Conservation (phyloP, 371 early-diverging fungal species). For the Choanephora cucurbitarum region DNA sequence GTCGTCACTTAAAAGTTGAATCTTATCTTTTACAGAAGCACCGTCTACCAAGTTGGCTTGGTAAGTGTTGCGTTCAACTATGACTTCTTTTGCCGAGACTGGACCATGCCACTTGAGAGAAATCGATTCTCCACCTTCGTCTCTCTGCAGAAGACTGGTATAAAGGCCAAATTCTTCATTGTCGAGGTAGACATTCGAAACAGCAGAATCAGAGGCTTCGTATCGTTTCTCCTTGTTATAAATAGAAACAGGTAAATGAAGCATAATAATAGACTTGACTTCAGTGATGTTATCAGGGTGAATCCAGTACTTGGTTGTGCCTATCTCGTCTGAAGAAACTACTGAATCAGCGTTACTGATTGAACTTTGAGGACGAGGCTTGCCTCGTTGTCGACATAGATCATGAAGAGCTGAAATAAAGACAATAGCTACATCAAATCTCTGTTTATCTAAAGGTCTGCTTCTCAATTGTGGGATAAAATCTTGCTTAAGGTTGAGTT, state of each 20-base stretch:
- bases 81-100: slow-evolving; percentile 57
- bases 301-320: slow-evolving; percentile 98
- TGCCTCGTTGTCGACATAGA: slow-evolving; percentile 39
- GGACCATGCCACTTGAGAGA: slow-evolving; percentile 91
- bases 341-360: slow-evolving; percentile 8
- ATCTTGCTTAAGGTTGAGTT: slow-evolving; percentile 73
- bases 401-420: slow-evolving; percentile 50
- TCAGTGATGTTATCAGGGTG: slow-evolving; percentile 98
- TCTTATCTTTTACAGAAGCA: slow-evolving; percentile 87
- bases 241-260: slow-evolving; percentile 95
- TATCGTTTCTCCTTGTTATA: slow-evolving; percentile 68
- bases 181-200: slow-evolving; percentile 95
- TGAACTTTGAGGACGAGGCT: slow-evolving; percentile 30
- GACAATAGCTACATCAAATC: slow-evolving; percentile 61
- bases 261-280: slow-evolving; percentile 90
- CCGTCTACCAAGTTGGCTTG: slow-evolving; percentile 95
- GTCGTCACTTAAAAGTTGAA: slow-evolving; percentile 86
- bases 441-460: slow-evolving; percentile 47
- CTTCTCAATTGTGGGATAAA: slow-evolving; percentile 79
- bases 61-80: slow-evolving; percentile 96
- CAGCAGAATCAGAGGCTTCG: slow-evolving; percentile 55
- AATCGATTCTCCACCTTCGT: slow-evolving; percentile 93
- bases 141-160: slow-evolving; percentile 87
- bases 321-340: slow-evolving; percentile 57
- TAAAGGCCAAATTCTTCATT: slow-evolving; percentile 93